Evolutionary conservation across 148 eudicot genomes (phyloP).

Genomic region (Mesembryanthemum crystallinum): DNA sequence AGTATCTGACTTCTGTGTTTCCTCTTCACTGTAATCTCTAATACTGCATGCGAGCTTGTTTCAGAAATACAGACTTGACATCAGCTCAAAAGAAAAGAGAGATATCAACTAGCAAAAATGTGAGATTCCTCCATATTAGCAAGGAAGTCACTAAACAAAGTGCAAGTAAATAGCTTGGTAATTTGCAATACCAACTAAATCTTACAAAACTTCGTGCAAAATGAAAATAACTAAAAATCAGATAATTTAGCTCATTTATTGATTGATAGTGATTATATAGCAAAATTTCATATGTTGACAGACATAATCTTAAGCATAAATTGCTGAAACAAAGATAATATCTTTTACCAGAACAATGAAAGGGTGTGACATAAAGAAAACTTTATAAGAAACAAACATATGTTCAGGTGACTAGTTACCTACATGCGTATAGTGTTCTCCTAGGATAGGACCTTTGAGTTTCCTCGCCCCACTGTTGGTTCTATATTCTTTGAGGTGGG

Average conservation of each 20-base stretch:
- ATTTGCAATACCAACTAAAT: not conserved
- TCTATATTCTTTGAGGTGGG: not conserved
- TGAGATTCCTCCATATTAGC: not conserved
- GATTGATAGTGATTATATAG: not conserved
- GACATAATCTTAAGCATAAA: not conserved
- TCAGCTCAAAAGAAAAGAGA: constrained; percentile 21
- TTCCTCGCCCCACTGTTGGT: not conserved
- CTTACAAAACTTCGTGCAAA: not conserved
- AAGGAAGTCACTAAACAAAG: not conserved
- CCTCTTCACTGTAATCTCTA: constrained; percentile 70
- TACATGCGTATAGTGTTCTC: not conserved
- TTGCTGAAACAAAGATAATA: not conserved
- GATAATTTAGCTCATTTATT: not conserved
- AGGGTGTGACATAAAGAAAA: not conserved
- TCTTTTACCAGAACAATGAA: not conserved
- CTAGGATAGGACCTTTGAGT: not conserved
- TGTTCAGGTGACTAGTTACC: not conserved
- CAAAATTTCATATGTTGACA: not conserved
- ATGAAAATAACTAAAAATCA: too few species aligned
- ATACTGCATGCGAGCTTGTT: constrained; percentile 75
- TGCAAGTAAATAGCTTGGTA: not conserved
- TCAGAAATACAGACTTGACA: constrained; percentile 8
- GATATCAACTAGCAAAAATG: not conserved
- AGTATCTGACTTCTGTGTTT: constrained; percentile 63
- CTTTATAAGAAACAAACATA: not conserved